phyloP scores from a whole-genome alignment of 768 basidiomycete genomes.

The Suillus variegatus region DNA sequence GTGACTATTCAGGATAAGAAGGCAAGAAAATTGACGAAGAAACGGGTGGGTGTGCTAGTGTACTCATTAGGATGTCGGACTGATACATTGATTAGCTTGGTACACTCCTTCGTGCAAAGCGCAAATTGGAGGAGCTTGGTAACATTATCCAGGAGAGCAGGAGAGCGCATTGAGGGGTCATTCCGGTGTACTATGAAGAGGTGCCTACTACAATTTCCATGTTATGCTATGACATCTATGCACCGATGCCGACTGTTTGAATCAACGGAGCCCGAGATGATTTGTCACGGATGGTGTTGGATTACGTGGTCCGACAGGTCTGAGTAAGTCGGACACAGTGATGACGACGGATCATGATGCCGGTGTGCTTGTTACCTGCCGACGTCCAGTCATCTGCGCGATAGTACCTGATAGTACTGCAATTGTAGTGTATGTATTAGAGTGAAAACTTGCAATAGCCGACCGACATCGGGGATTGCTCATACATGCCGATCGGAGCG shows the following conservation, averaged over 20 bases:
- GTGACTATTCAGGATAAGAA: slow-evolving; percentile 82
- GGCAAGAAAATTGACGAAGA: slow-evolving; percentile 98
- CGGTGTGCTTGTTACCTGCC: background rate
- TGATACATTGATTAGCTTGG: slow-evolving; percentile 63
- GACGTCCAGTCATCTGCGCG: background rate
- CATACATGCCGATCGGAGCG: background rate
- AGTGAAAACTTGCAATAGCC: background rate
- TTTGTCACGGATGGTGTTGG: background rate
- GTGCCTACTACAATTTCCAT: slow-evolving; percentile 7
- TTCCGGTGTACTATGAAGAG: background rate
- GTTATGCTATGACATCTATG: slow-evolving; percentile 15
- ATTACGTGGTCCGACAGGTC: background rate
- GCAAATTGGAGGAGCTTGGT: slow-evolving; percentile 96
- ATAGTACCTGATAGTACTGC: background rate
- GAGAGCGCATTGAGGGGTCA: slow-evolving; percentile 53
- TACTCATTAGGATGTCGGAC: background rate
- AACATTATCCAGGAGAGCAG: slow-evolving; percentile 92
- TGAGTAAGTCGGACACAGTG: background rate
- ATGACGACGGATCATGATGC: background rate
- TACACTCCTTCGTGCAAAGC: slow-evolving; percentile 96
- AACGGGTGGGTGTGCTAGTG: slow-evolving; percentile 70
- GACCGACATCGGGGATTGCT: background rate
- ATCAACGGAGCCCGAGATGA: background rate
- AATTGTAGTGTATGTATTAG: background rate
- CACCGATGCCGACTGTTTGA: background rate